Conservation (phyloP, 2,329 filamentous ascomycete genomes). For the Talaromyces sp. region DNA sequence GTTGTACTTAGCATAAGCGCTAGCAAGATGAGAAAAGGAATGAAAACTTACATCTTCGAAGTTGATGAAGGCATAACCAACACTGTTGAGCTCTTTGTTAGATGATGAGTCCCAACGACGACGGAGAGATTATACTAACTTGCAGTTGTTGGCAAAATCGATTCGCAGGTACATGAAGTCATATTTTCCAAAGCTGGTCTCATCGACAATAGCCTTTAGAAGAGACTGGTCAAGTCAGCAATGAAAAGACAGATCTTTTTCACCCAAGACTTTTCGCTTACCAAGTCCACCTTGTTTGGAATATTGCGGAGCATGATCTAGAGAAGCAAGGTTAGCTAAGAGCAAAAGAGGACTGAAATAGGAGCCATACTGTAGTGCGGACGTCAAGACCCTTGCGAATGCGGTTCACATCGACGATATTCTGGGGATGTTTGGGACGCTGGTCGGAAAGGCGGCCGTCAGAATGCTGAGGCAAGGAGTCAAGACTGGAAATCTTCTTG, state of each 20-base stretch:
- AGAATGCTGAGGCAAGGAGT: slow-evolving; percentile 30
- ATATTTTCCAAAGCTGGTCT: slow-evolving; percentile 75
- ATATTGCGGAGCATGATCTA: slow-evolving; percentile 95
- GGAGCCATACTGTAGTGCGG: slow-evolving; percentile 63
- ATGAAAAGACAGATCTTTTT: neutral
- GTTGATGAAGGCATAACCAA: slow-evolving; percentile 97
- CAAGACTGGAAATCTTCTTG: slow-evolving; percentile 16
- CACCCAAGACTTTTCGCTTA: slow-evolving; percentile 27
- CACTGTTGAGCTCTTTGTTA: slow-evolving; percentile 53
- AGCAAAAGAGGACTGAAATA: slow-evolving; percentile 3
- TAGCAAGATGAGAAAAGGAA: neutral
- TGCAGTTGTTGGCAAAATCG: slow-evolving; percentile 79
- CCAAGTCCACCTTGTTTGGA: slow-evolving; percentile 77
- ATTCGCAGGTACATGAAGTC: slow-evolving; percentile 96
- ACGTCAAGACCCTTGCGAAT: slow-evolving; percentile 64
- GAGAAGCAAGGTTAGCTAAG: slow-evolving; percentile 10
- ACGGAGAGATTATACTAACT: slow-evolving; percentile 54
- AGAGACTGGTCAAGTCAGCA: slow-evolving; percentile 49
- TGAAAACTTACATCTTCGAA: slow-evolving; percentile 67
- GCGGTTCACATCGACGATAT: slow-evolving; percentile 44
- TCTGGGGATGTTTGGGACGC: slow-evolving; percentile 37
- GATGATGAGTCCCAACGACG: neutral
- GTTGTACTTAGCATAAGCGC: slow-evolving; percentile 36
- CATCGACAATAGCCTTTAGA: slow-evolving; percentile 75
- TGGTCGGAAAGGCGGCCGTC: slow-evolving; percentile 27